Percentiles rank a stretch among this genome's conserved stretches.
Conservation (phyloP, 139 green algal species). For the Chlamydomonas schloesseri region DNA sequence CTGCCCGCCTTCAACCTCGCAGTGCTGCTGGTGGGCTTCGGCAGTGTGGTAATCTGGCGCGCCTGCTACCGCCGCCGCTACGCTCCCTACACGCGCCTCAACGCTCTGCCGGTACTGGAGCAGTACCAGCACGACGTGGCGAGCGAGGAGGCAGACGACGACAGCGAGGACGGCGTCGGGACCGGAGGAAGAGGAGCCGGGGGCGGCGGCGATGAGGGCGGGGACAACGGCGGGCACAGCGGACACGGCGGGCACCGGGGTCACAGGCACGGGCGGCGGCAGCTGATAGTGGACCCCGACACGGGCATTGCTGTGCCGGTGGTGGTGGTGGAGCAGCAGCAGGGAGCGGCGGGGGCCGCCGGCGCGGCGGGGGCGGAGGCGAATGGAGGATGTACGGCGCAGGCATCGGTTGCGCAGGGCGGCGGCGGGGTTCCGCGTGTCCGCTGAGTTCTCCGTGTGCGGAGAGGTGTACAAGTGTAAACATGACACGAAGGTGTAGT, state of each 20-base stretch:
- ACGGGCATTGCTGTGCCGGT: slow-evolving; percentile 28
- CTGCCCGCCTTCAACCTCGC: too few relatives aligned
- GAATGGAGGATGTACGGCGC: too few relatives aligned
- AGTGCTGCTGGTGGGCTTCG: slow-evolving; percentile 12
- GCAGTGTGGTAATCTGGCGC: slow-evolving; percentile 25
- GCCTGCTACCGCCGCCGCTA: slow-evolving; percentile 23
- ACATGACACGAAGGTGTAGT: too few relatives aligned
- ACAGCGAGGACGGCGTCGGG: too few relatives aligned
- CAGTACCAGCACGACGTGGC: slow-evolving; percentile 7
- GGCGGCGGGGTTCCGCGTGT: too few relatives aligned
- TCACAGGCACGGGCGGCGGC: neutral
- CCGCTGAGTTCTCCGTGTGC: too few relatives aligned
- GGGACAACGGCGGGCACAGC: neutral
- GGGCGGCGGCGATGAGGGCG: neutral
- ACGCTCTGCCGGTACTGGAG: slow-evolving; percentile 30
- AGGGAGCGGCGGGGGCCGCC: too few relatives aligned
- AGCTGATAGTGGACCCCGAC: neutral
- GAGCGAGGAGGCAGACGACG: slow-evolving; percentile 30
- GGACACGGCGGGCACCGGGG: neutral
- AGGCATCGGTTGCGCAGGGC: too few relatives aligned
- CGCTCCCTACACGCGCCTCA: slow-evolving; percentile 29
- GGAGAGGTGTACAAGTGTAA: too few relatives aligned
- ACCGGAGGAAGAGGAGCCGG: neutral
- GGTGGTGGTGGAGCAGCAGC: slow-evolving; percentile 4
- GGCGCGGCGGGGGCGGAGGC: too few relatives aligned